Evolutionary conservation across 1,284 basidiomycete genomes (phyloP), one percentile per base, ranked within the genome.

Genomic region (Athelia psychrophila): DNA sequence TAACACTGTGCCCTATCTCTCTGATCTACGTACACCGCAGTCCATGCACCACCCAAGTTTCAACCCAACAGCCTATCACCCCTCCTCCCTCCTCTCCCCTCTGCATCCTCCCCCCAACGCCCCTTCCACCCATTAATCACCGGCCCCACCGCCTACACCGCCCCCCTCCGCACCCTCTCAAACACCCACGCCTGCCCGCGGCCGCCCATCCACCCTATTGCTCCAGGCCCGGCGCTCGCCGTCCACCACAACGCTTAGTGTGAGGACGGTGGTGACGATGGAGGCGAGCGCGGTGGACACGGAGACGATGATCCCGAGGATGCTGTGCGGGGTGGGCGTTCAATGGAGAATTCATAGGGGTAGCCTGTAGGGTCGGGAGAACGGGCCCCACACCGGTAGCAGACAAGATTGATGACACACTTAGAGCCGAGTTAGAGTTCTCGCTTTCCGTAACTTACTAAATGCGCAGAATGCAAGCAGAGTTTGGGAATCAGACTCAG

Each of bases 221-320:
- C 70, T 64, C 16, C 91, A 77, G 10, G 93, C 70, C 6, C 90
- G 78, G 59, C 91, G 85, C 44, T 86, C 76, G 8, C 60, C 61
- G 63, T 94, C 91, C 18, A 92, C 79, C 4, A 85, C 76, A 13
- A 85, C 78, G 2, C 67, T 68, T 12, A 92, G 76, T 2, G 81
- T 75, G 35, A 83, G 71, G 50, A 83, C 70, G 1, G 86, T 84
- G 2, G 82, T 80, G 47, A 80, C 70, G 53, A 91, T 84, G 5
- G 83, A 77, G 4, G 84, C 80, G 22, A 93, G 78, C 1, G 84
- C 81, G 0, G 86, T 87, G 51, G 82, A 80, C 0, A 91, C 85
- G 2, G 86, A 84, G 50, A 94, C 69, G 52, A 93, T 92, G 49
- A 93, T 84, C 3, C 91, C 90, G 18, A 91, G 78, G 44, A 93